Conservation (phyloP, 352 stramenopile genomes). For the Pythium chondricola region DNA sequence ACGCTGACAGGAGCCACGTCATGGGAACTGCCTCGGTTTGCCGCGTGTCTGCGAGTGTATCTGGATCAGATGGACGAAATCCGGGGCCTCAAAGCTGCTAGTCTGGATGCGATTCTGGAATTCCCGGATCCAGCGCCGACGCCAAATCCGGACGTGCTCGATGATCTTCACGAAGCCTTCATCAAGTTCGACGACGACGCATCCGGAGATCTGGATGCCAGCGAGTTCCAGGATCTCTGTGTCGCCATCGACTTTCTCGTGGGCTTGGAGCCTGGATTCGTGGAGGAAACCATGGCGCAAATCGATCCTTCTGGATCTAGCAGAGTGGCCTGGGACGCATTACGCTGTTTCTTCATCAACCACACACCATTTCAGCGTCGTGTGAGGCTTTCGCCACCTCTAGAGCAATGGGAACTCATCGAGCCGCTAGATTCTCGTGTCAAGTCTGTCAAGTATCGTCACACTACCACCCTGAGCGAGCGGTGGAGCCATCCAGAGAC, state of each 20-base stretch:
- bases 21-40: constrained; percentile 40
- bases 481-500: constrained; percentile 48
- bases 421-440: constrained; percentile 25
- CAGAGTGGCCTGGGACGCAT: constrained; percentile 38
- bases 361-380: constrained; percentile 52
- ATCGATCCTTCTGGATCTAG: constrained; percentile 30
- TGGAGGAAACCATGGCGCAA: constrained; percentile 33
- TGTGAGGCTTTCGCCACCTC: constrained; percentile 19
- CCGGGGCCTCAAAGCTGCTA: constrained; percentile 5
- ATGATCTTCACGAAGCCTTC: constrained; percentile 48
- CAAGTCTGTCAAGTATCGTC: constrained; percentile 23
- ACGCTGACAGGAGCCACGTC: constrained; percentile 38
- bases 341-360: constrained; percentile 40
- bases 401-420: constrained; percentile 35
- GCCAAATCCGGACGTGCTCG: constrained; percentile 30
- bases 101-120: constrained; percentile 2
- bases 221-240: constrained; percentile 59
- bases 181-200: constrained; percentile 53
- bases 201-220: constrained; percentile 32
- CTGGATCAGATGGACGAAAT: constrained; percentile 19
- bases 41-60: constrained; percentile 28
- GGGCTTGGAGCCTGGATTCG: constrained; percentile 1
- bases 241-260: constrained; percentile 30
- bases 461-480: constrained; percentile 30
- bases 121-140: no score